phyloP scores from a whole-genome alignment of 192 early-diverging fungal species.

The Coemansia erecta region DNA sequence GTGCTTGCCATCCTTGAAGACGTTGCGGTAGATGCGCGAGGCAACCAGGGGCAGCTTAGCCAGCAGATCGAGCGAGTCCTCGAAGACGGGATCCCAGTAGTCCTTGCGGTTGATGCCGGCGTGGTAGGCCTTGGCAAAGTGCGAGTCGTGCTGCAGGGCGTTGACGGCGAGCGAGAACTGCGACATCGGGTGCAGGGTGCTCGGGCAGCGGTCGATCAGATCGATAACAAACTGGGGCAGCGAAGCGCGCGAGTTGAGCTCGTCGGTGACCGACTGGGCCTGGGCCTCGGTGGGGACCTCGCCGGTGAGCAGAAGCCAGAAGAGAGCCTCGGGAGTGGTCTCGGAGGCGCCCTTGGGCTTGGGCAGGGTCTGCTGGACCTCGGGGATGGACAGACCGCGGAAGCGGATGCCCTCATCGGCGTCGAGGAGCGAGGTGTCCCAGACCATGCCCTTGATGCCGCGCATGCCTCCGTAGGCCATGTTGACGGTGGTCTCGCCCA shows the following conservation, averaged over 20 bases:
- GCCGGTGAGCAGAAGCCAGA: slow-evolving; percentile 97
- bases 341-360: slow-evolving; percentile 82
- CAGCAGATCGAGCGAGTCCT: slow-evolving; percentile 98
- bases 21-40: slow-evolving; percentile 98
- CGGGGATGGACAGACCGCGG: slow-evolving; percentile 94
- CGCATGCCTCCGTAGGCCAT: slow-evolving; percentile 99
- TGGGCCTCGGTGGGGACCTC: slow-evolving; percentile 94
- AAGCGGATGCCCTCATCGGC: slow-evolving; percentile 98
- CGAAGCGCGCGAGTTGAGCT: slow-evolving; percentile 93
- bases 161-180: slow-evolving; percentile 97
- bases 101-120: slow-evolving; percentile 86
- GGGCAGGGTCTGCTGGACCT: slow-evolving; percentile 92
- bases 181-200: slow-evolving; percentile 98
- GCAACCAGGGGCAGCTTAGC: slow-evolving; percentile 96
- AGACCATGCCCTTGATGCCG: slow-evolving; percentile 98
- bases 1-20: slow-evolving; percentile 95
- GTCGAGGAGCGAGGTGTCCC: slow-evolving; percentile 98
- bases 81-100: slow-evolving; percentile 96
- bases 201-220: slow-evolving; percentile 96
- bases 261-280: slow-evolving; percentile 84
- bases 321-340: slow-evolving; percentile 97
- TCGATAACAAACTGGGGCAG: slow-evolving; percentile 95
- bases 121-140: slow-evolving; percentile 97
- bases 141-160: slow-evolving; percentile 94
- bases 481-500: slow-evolving; percentile 96